A percentile compares a stretch with the other conserved stretches of the same genome.
These are phyloP conservation scores for Porpolomopsis calyptriformis DNA, from an alignment of 768 basidiomycete species.

Conservation along the genomic window DNA sequence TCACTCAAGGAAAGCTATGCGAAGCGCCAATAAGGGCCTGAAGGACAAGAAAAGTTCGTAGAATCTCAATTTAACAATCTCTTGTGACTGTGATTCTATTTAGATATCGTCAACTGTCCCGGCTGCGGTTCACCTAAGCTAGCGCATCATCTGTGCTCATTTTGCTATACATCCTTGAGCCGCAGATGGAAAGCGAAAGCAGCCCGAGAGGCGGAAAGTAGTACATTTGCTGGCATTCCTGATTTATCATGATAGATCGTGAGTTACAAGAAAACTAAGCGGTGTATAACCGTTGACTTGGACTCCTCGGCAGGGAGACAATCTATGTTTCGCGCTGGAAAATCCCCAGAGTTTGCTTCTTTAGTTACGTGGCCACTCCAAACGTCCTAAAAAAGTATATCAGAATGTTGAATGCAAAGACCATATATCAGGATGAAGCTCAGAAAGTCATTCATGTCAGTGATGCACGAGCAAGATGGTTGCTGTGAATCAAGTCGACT, in stretches of 20 bases:
- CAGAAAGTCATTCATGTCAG: constrained; percentile 83
- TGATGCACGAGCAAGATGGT: constrained; percentile 33
- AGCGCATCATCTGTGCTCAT: constrained; percentile 76
- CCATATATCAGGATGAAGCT: constrained; percentile 36
- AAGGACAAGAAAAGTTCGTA: constrained; percentile 84
- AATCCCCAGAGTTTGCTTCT: too few relatives aligned
- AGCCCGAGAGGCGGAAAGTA: constrained; percentile 18
- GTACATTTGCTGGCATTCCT: constrained; percentile 20
- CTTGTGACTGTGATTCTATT: constrained; percentile 3
- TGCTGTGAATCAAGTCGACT: constrained; percentile 57
- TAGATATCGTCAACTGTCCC: constrained; percentile 88
- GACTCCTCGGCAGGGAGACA: too few relatives aligned
- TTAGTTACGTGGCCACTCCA: too few relatives aligned
- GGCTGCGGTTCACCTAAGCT: constrained; percentile 83
- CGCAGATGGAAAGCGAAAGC: constrained; percentile 49
- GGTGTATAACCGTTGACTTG: too few relatives aligned
- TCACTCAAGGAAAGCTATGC: constrained; percentile 91
- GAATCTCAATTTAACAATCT: constrained; percentile 2
- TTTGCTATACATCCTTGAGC: constrained; percentile 65
- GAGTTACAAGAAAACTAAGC: too few relatives aligned
- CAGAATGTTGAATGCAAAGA: too few relatives aligned
- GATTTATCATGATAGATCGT: constrained; percentile 27
- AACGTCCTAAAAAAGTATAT: too few relatives aligned
- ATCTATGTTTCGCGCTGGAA: too few relatives aligned
- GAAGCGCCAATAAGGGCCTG: constrained; percentile 86